Evolutionary conservation across 805 yeast genomes (phyloP).

Genomic region (Saturnispora mendoncae): DNA sequence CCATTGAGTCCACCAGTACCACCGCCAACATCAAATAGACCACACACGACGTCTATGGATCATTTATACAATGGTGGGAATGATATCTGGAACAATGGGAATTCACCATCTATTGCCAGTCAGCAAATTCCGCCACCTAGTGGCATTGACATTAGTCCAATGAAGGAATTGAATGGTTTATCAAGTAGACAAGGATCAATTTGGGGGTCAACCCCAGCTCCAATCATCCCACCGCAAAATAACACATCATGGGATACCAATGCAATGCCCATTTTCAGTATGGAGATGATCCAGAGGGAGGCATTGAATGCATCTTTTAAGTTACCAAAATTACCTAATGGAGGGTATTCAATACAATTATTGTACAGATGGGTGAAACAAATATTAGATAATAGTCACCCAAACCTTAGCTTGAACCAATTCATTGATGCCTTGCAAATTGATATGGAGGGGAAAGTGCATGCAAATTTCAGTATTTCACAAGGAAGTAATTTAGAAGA

Average conservation of each 20-base stretch:
- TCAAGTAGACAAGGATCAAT: conserved; percentile 5
- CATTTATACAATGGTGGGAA: not conserved
- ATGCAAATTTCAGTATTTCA: too few relatives aligned
- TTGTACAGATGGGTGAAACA: not conserved
- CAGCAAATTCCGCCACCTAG: too few relatives aligned
- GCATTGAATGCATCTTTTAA: conserved; percentile 33
- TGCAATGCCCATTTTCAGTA: not conserved
- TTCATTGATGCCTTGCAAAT: conserved; percentile 28
- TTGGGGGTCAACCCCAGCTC: conserved; percentile 2
- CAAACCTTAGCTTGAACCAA: conserved; percentile 19
- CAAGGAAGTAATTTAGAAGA: conserved; percentile 16
- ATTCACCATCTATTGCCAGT: not conserved
- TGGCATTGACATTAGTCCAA: not conserved
- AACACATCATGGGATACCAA: not conserved
- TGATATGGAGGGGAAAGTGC: too few relatives aligned
- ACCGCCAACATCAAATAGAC: not conserved
- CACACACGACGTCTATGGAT: not conserved
- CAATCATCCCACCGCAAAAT: not conserved
- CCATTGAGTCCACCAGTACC: not conserved
- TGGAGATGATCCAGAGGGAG: conserved; percentile 30
- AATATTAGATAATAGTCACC: conserved; percentile 25
- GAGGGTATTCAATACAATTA: not conserved
- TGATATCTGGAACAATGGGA: conserved; percentile 5
- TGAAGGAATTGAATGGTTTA: not conserved
- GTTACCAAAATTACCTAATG: conserved; percentile 20